Evolutionary conservation across 805 yeast genomes (phyloP).

Genomic region (Schizosaccharomyces octosporus): DNA sequence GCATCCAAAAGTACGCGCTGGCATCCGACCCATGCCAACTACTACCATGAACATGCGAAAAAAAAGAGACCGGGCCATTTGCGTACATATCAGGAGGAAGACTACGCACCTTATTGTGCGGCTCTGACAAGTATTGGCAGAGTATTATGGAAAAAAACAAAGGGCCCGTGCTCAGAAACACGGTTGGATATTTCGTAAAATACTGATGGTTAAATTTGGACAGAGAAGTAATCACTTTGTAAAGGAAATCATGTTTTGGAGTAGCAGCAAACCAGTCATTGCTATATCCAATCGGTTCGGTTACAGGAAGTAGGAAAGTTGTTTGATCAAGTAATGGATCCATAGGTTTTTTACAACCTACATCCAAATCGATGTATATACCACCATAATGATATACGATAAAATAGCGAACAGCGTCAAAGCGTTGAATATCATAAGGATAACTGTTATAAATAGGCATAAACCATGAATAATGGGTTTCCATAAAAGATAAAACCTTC

Average conservation of each 20-base stretch:
- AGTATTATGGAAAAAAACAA: constrained; percentile 62
- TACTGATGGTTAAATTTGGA: constrained; percentile 44
- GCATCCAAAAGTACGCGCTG: not conserved
- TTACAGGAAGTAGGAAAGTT: constrained; percentile 41
- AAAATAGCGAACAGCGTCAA: constrained; percentile 77
- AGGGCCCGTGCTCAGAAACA: constrained; percentile 86
- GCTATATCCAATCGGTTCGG: constrained; percentile 73
- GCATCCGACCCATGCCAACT: not conserved
- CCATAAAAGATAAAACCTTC: constrained; percentile 52
- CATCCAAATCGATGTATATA: constrained; percentile 71
- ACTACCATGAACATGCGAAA: not conserved
- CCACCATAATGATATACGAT: constrained; percentile 70
- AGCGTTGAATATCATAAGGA: constrained; percentile 62
- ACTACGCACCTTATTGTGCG: not conserved
- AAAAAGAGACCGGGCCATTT: not conserved
- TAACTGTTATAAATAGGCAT: constrained; percentile 52
- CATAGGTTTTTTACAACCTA: constrained; percentile 53
- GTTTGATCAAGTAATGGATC: constrained; percentile 72
- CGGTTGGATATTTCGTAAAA: constrained; percentile 69
- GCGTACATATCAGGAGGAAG: not conserved
- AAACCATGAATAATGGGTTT: constrained; percentile 69
- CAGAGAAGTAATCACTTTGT: constrained; percentile 42
- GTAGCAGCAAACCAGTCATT: constrained; percentile 83
- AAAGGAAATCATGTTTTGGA: constrained; percentile 67
- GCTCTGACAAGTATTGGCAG: constrained; percentile 43